A percentile compares a stretch with the other conserved stretches of the same genome.
Evolutionary conservation across 2,329 filamentous ascomycete genomes (phyloP).

Genomic region (Biscogniauxia sp.): DNA sequence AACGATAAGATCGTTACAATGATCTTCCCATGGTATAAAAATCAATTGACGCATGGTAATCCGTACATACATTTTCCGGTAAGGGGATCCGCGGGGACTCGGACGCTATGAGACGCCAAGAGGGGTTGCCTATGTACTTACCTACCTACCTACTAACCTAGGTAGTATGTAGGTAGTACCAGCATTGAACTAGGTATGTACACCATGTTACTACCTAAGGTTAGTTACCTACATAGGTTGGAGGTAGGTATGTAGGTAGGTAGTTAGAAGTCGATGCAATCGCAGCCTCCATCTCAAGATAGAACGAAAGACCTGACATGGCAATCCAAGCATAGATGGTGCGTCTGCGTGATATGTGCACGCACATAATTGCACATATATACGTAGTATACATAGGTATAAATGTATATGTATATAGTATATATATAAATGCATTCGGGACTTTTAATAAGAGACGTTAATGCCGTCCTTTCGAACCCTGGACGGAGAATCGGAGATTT

Average conservation of each 20-base stretch:
- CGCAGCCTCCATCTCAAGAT: neutral
- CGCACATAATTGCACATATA: neutral
- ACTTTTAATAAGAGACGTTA: constrained; percentile 11
- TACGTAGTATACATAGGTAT: neutral
- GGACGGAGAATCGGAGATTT: constrained; percentile 23
- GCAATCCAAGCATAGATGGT: constrained; percentile 15
- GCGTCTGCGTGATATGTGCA: neutral
- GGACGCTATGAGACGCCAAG: constrained; percentile 11
- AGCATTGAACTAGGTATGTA: too few species aligned
- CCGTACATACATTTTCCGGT: constrained; percentile 15
- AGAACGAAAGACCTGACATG: constrained; percentile 12
- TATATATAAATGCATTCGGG: constrained; percentile 3
- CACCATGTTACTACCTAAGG: too few species aligned
- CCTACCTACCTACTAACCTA: neutral
- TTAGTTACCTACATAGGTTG: too few species aligned
- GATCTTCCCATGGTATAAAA: constrained; percentile 29
- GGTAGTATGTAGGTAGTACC: too few species aligned
- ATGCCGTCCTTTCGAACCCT: constrained; percentile 17
- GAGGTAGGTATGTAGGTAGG: too few species aligned
- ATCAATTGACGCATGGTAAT: constrained; percentile 1
- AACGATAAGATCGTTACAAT: constrained; percentile 26
- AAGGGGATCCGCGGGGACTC: constrained; percentile 7
- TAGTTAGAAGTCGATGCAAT: neutral
- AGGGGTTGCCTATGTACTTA: too few species aligned
- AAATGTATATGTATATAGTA: too few species aligned